Percentiles rank a stretch among this genome's conserved stretches.
phyloP scores from a whole-genome alignment of 305 asterid species.

The Plantago lanceolata region DNA sequence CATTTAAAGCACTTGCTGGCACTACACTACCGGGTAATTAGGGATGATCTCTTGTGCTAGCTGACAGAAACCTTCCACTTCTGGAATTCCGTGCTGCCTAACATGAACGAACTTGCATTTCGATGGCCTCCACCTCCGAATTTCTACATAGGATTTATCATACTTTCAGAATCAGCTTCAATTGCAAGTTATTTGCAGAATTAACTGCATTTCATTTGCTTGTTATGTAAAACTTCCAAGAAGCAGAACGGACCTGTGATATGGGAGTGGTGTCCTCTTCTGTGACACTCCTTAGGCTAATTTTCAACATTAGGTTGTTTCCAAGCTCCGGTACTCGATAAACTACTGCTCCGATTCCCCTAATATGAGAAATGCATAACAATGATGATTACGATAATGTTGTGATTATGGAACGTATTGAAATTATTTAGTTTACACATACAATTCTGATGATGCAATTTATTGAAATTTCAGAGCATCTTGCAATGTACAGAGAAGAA shows the following conservation, averaged over 20 bases:
- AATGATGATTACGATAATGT: neutral
- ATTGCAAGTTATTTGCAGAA: neutral
- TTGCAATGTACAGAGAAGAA: neutral
- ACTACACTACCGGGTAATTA: too few relatives aligned
- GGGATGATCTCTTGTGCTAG: too few relatives aligned
- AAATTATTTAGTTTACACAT: neutral
- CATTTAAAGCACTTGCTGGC: too few relatives aligned
- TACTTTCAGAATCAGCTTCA: constrained; percentile 14
- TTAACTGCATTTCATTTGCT: neutral
- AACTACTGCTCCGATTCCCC: constrained; percentile 88
- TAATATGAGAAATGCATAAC: constrained; percentile 19
- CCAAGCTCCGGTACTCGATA: constrained; percentile 71
- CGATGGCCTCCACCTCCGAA: constrained; percentile 84
- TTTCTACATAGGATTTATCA: constrained; percentile 32
- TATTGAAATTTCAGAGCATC: neutral
- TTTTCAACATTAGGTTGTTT: constrained; percentile 50
- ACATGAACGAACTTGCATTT: constrained; percentile 73
- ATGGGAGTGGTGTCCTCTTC: constrained; percentile 73
- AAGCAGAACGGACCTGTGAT: constrained; percentile 48
- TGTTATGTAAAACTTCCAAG: neutral
- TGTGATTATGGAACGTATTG: neutral
- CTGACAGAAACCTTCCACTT: constrained; percentile 43
- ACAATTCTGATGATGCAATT: neutral
- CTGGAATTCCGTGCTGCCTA: constrained; percentile 42
- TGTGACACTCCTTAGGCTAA: constrained; percentile 68